Percentiles rank a stretch among this genome's conserved stretches.
Conservation (phyloP, 1,284 basidiomycete genomes). For the Microbotryum silenes-acaulis region DNA sequence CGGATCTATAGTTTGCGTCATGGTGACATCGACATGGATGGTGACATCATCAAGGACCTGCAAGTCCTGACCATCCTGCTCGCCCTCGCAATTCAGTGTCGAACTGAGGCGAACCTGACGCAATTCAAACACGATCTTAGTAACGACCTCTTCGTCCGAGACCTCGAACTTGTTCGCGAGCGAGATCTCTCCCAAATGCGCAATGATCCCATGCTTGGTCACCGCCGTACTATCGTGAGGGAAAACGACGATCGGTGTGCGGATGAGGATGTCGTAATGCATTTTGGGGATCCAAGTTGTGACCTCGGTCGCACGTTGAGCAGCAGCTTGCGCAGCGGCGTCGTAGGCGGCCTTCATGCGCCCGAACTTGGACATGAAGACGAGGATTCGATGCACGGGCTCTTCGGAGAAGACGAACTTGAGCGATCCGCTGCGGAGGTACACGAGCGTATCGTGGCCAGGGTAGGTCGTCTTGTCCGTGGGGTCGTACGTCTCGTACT, state of each 20-base stretch:
- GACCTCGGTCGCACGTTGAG: constrained; percentile 60
- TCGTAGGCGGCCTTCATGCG: constrained; percentile 91
- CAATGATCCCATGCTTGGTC: constrained; percentile 58
- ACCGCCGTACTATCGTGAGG: constrained; percentile 62
- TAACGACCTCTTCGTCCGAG: constrained; percentile 49
- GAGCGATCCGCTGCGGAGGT: constrained; percentile 81
- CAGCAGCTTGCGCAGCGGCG: constrained; percentile 83
- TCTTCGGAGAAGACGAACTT: constrained; percentile 82
- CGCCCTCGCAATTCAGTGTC: constrained; percentile 49
- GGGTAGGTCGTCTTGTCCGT: constrained; percentile 55
- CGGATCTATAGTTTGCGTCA: constrained; percentile 51
- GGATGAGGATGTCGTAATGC: constrained; percentile 83
- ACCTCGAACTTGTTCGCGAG: constrained; percentile 70
- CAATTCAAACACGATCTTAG: constrained; percentile 63
- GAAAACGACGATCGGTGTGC: constrained; percentile 87
- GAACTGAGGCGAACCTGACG: constrained; percentile 79
- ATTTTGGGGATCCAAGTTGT: constrained; percentile 47
- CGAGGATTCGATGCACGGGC: constrained; percentile 74
- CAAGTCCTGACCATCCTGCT: constrained; percentile 46
- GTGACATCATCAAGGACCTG: constrained; percentile 92
- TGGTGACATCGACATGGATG: constrained; percentile 62
- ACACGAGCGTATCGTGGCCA: constrained; percentile 79
- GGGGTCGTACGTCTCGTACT: constrained; percentile 83
- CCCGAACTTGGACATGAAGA: constrained; percentile 80
- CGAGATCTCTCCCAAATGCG: constrained; percentile 82